Evolutionary conservation across 1,284 basidiomycete genomes (phyloP), one percentile per base, ranked within the genome.

Genomic region (Pseudozyma hubeiensis): DNA sequence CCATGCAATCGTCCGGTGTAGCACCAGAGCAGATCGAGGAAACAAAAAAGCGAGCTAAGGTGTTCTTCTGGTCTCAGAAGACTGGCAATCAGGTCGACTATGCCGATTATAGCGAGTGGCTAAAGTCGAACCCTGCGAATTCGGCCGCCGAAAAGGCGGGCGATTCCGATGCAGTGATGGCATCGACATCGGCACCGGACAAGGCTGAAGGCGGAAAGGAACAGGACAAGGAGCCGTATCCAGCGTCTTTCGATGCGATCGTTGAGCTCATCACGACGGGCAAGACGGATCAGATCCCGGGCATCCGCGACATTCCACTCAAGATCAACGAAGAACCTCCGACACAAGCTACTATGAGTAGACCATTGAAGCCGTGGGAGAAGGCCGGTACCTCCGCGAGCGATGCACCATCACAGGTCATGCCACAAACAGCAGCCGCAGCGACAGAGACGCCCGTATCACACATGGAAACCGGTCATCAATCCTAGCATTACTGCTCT

Each of bases 201-300:
- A 24, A 35, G 44, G 37, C 30, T 10, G 47, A 43, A 13, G 39
- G 8, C 10, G 53, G 45, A 13, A 50, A 55, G 41, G 50, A 13
- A 13, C 19, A 59, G 31, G 61, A 54, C n/a, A 64, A 74, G 41
- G 73, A 81, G 40, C 66, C 73, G 14, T 80, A 82, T 29, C 80
- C 80, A n/a, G 60, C 73, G 11, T 80, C 80, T 0, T 84, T 84
- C 50, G 76, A 81, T 40, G 73, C 75, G 2, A 81, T 84, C 24
- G 81, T 81, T 7, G 82, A 84, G 55, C 70, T 84, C 35, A 83
- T 84, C 55, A 69, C 81, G 11, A 82, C 77, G 0, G 82, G 82
- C 10, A 75, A 75, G 37, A 78, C 79, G 4, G 81, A 83, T 52
- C 65, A 79, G 62, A 82, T 84, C 24, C 74, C 81, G 0, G 81